Base-by-base conservation (phyloP, 2,329 filamentous ascomycete genomes). In the Pseudocercospora pini-densiflorae region DNA sequence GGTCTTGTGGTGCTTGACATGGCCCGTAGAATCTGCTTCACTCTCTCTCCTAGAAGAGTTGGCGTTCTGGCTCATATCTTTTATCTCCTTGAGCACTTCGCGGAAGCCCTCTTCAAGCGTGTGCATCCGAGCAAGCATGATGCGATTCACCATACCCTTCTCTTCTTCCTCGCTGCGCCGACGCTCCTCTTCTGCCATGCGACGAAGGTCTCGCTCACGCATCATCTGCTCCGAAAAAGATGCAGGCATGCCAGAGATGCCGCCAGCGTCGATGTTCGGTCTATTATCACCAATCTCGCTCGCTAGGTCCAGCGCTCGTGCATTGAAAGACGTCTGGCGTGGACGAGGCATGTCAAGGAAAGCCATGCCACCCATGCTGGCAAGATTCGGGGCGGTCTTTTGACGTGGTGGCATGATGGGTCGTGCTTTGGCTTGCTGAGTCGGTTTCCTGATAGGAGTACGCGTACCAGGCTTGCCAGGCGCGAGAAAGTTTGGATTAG, bases 111-210 rank as follows among this genome's bases (percentile, higher is more conserved):
- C 93, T 77, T 98, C 94, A 1, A 98, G 84, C 7, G 91, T 94
- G 77, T 95, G 95, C 93, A 97, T 97, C 36, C 93, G 85, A 8
- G 93, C 92, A 54, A 97, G 83, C 79, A 97, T 91, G 54, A 97
- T 85, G 63, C 92, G 87, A 71, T 90, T 87, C 75, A 91, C 89
- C 86, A 94, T 91, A 47, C 91, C 87, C 74, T 92, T 90, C 77
- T 87, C 84, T 83, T 82, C 82, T 27, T 81, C 81, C 12, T 80
- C 79, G 27, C 77, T 72, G 6, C 75, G 70, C 5, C 75, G 68
- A 8, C 74, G 71, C 23, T 78, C 72, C 82, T 62, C 81, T 76
- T 63, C 80, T 33, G 77, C 76, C 67, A 77, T 59, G 31, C 77
- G 79, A 72, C 85, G 86, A 61, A 89, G 79, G 21, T 87, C 87